These are phyloP conservation scores for Solanum lignicaule DNA, from an alignment of 257 asterid genomes.

Conservation along the genomic window DNA sequence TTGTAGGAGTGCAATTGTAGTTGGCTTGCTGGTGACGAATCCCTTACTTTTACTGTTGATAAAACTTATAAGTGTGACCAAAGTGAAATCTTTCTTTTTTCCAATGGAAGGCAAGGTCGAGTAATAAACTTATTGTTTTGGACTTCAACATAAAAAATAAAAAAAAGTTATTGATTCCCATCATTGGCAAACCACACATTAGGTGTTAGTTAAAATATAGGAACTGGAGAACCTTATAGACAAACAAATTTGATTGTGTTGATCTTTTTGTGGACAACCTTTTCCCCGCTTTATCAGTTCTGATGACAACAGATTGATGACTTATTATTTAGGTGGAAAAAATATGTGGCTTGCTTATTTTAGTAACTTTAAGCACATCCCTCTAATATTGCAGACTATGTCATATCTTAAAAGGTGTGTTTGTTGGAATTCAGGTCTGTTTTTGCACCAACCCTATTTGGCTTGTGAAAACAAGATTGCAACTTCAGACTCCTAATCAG, in stretches of 20 bases:
- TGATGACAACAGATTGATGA: background rate
- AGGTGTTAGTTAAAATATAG: background rate
- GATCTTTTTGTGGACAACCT: background rate
- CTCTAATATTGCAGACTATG: background rate
- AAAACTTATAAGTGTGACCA: background rate
- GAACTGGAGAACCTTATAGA: background rate
- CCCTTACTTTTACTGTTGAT: background rate
- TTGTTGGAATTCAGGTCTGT: slow-evolving; percentile 44
- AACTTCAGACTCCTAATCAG: slow-evolving; percentile 84
- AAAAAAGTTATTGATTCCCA: background rate
- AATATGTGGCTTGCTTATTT: background rate
- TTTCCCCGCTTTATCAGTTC: background rate
- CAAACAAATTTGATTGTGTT: background rate
- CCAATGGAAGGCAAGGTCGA: background rate
- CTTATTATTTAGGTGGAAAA: background rate
- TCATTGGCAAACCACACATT: background rate
- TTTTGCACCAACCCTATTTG: slow-evolving; percentile 90
- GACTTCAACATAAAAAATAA: background rate
- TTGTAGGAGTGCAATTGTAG: background rate
- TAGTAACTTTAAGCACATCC: background rate
- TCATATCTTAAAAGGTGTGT: background rate
- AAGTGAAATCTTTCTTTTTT: background rate
- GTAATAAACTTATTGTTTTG: background rate
- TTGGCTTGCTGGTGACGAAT: background rate
- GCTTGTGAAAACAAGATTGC: slow-evolving; percentile 97